Base-by-base conservation (phyloP, 164 flowering plant genomes). In the Tinospora cordifolia region DNA sequence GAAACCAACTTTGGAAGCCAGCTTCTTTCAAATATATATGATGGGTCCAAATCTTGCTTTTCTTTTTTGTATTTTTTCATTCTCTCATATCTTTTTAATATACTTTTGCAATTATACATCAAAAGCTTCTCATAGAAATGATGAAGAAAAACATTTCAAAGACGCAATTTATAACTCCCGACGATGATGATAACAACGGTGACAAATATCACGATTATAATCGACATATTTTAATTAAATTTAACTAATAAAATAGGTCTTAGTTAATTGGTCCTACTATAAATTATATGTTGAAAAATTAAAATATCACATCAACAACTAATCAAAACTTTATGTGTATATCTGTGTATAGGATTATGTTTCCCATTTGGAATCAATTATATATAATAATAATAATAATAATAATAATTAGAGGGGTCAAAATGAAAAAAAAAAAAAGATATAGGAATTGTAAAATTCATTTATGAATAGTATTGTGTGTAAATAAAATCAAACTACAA, bases 11-110 rank as follows among this genome's bases (percentile, higher is more conserved):
- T 54, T 54, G 60, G 60, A n/a, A 19, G 60, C 60, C 9, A 24
- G 24, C 22, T 54, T n/a, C 60, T 54, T 54, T 54, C 60, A 54
- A 54, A 54, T n/a, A n/a, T n/a, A n/a, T n/a, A n/a, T 54, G 60
- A 54, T 54, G 60, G 60, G 24, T 54, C 60, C 36, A 30, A 30
- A 30, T 30, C 4, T 30, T 2, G 36, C 36, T 30, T 30, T 30
- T n/a, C n/a, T n/a, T n/a, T n/a, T n/a, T n/a, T n/a, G n/a, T n/a
- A n/a, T n/a, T n/a, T 30, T 30, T 1, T 30, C 4, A 30, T 30
- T 30, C 36, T 30, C 4, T 54, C 9, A 17, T 2, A 19, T 22
- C 9, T 54, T 4, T 4, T 19, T n/a, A 54, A 54, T 19, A 24
- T n/a, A 19, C 60, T 21, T 54, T 54, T 54, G 7, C 10, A 15